Conservation (phyloP, 1,139 yeast genomes). For the Taiozyma sp. region DNA sequence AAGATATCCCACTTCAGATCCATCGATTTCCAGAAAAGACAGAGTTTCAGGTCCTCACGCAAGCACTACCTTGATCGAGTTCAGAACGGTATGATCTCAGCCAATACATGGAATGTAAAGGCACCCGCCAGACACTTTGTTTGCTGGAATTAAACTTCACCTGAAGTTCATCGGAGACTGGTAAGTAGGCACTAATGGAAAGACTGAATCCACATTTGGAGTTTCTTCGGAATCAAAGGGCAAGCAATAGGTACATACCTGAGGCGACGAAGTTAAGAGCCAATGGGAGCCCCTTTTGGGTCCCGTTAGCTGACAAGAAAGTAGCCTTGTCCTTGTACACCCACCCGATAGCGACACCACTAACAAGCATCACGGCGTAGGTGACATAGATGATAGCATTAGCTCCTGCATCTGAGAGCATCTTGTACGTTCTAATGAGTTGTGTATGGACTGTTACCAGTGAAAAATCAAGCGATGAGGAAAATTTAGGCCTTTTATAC, state of each 20-base stretch:
- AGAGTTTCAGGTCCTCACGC: constrained; percentile 62
- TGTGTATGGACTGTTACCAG: not conserved
- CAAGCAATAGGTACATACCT: constrained; percentile 46
- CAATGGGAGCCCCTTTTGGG: constrained; percentile 75
- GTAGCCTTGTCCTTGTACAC: constrained; percentile 41
- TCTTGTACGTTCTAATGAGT: constrained; percentile 3
- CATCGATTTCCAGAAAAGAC: constrained; percentile 6
- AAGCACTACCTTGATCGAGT: constrained; percentile 88
- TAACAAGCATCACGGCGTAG: constrained; percentile 57
- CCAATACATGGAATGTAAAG: constrained; percentile 26
- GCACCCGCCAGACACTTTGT: constrained; percentile 44
- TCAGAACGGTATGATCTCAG: constrained; percentile 72
- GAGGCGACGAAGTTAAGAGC: constrained; percentile 85
- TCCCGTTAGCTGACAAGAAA: constrained; percentile 72
- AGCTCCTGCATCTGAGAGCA: constrained; percentile 44
- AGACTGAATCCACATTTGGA: not conserved
- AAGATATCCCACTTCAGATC: not conserved
- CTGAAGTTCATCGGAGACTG: constrained; percentile 6
- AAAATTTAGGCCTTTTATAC: not conserved
- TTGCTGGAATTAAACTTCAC: constrained; percentile 18
- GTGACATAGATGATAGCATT: constrained; percentile 77
- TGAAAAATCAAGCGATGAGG: not conserved
- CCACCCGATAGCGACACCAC: constrained; percentile 56
- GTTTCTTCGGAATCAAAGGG: not conserved
- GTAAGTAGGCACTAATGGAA: not conserved